phyloP scores from a whole-genome alignment of 768 basidiomycete genomes.

The Boletus subparvulus region DNA sequence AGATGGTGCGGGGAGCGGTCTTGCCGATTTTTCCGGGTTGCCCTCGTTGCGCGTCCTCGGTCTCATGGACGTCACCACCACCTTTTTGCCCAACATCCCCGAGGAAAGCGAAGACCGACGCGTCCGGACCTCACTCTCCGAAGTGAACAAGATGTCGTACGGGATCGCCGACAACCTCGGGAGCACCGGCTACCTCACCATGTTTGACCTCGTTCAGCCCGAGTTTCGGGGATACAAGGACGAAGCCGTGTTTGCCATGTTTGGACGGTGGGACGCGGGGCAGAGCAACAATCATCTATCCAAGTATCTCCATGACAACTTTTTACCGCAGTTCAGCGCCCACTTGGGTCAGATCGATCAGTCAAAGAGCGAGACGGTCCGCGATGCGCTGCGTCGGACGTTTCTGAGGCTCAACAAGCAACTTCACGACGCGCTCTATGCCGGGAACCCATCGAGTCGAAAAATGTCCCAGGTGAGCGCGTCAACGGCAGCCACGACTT shows the following conservation, averaged over 20 bases:
- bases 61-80: conserved; percentile 92
- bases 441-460: conserved; percentile 42
- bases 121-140: conserved; percentile 86
- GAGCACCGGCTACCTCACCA: conserved; percentile 70
- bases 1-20: conserved; percentile 27
- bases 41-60: conserved; percentile 84
- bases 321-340: conserved; percentile 57
- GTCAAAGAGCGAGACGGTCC: conserved; percentile 49
- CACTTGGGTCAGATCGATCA: conserved; percentile 51
- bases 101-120: conserved; percentile 88
- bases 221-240: conserved; percentile 74
- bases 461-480: conserved; percentile 72
- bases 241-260: conserved; percentile 95
- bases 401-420: conserved; percentile 86
- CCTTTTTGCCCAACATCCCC: conserved; percentile 62
- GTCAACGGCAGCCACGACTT: conserved; percentile 34
- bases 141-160: conserved; percentile 90
- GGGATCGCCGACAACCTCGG: conserved; percentile 95
- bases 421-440: conserved; percentile 66
- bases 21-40: conserved; percentile 89
- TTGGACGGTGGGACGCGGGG: conserved; percentile 68
- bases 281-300: conserved; percentile 66
- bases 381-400: conserved; percentile 80
- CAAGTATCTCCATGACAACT: conserved; percentile 83
- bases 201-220: conserved; percentile 90